phyloP scores from a whole-genome alignment of 1,139 yeast genomes.

The Taphrina sp. region DNA sequence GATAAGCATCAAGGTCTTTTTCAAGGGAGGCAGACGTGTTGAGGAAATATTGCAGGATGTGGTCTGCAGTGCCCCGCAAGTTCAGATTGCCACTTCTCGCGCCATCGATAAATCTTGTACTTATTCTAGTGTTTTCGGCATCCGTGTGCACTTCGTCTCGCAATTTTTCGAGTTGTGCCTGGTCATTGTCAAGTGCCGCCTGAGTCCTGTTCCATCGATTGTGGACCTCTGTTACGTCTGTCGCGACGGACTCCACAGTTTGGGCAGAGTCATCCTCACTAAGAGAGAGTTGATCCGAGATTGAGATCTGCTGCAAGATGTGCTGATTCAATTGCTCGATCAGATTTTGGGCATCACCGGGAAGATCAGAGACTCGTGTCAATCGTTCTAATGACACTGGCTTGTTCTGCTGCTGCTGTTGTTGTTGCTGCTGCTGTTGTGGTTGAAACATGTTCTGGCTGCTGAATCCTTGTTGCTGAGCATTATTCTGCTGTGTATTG shows the following conservation, averaged over 20 bases:
- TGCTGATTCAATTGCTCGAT: slow-evolving; percentile 79
- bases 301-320: slow-evolving; percentile 76
- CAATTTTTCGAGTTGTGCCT: slow-evolving; percentile 47
- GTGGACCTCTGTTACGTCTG: slow-evolving; percentile 72
- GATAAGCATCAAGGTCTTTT: slow-evolving; percentile 64
- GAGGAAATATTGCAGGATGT: slow-evolving; percentile 55
- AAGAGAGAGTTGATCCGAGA: slow-evolving; percentile 72
- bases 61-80: slow-evolving; percentile 53
- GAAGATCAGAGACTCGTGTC: slow-evolving; percentile 84
- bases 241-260: slow-evolving; percentile 73
- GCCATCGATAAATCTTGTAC: slow-evolving; percentile 65
- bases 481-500: no score
- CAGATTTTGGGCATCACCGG: slow-evolving; percentile 69
- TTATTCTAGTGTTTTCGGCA: slow-evolving; percentile 59
- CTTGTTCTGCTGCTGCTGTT: slow-evolving; percentile 33
- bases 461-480: not conserved
- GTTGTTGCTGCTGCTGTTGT: slow-evolving; percentile 33
- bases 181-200: slow-evolving; percentile 68
- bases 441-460: slow-evolving; percentile 1
- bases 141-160: slow-evolving; percentile 45
- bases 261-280: slow-evolving; percentile 65
- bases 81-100: slow-evolving; percentile 67
- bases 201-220: slow-evolving; percentile 62
- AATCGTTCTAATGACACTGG: slow-evolving; percentile 61
- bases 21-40: slow-evolving; percentile 54